phyloP scores from a whole-genome alignment of 495 filamentous ascomycete species.

The Neurospora africana region DNA sequence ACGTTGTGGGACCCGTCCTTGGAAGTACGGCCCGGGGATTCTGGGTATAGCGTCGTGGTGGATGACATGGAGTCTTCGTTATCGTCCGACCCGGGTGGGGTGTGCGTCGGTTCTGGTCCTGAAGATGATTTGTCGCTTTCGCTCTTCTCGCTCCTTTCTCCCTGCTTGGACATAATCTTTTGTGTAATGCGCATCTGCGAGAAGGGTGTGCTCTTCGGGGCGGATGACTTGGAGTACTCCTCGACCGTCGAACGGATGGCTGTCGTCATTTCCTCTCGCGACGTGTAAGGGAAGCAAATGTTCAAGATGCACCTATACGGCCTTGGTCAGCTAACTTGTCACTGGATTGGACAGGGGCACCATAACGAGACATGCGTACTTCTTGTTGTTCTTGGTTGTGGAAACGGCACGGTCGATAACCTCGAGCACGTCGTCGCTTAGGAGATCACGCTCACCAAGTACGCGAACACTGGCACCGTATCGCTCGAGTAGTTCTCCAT shows the following conservation, averaged over 20 bases:
- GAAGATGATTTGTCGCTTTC: constrained; percentile 14
- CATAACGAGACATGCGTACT: constrained; percentile 33
- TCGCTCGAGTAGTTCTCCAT: constrained; percentile 83
- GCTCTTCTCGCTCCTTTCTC: constrained; percentile 33
- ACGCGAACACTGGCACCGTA: constrained; percentile 84
- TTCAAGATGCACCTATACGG: constrained; percentile 64
- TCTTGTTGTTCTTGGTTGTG: constrained; percentile 72
- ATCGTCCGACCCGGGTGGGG: constrained; percentile 25
- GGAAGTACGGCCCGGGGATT: constrained; percentile 37
- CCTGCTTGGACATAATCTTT: constrained; percentile 57
- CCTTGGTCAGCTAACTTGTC: constrained; percentile 7
- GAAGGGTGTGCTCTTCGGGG: constrained; percentile 55
- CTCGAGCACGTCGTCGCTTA: constrained; percentile 77
- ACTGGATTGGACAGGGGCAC: background rate
- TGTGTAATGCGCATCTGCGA: constrained; percentile 77
- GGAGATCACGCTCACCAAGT: constrained; percentile 67
- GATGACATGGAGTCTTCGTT: constrained; percentile 48
- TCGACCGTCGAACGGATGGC: constrained; percentile 78
- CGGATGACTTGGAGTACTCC: constrained; percentile 62
- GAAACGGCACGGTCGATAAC: constrained; percentile 73
- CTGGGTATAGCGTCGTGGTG: constrained; percentile 34
- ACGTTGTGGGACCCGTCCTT: constrained; percentile 16
- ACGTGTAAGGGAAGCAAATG: constrained; percentile 96
- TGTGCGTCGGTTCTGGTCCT: constrained; percentile 5
- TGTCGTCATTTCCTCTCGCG: constrained; percentile 89